Base-by-base conservation (phyloP, 2,329 filamentous ascomycete species). In the Alternaria consortialis region DNA sequence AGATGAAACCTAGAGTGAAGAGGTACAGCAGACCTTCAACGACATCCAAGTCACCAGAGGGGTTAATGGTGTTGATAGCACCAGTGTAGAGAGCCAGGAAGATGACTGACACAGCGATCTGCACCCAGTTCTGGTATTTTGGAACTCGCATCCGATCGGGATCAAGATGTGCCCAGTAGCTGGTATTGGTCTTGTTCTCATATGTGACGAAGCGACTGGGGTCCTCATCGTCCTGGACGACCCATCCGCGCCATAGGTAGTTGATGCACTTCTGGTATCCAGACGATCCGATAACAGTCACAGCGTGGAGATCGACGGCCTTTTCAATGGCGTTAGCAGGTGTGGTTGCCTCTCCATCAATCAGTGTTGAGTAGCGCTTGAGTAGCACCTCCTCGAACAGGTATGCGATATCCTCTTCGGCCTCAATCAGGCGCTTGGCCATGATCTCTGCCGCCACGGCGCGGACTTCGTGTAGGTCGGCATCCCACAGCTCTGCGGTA, bases 231-330 rank as follows among this genome's bases (percentile, higher is more conserved):
- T 97, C 93, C 77, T 99, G 95, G n/a, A 97, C 89, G 8, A 98
- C 84, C 95, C 95, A 99, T 23, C 95, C 95, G 63, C 89, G 88
- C 95, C 95, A 99, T 8, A 99, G 88, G 74, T 96, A 93, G 64
- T 86, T 88, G 72, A 98, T 93, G 75, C 94, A 98, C 81, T 96
- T 97, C 71, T 98, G 95, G 78, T 98, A 99, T 27, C 95, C 94
- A 0, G 92, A 93, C 0, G 91, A 94, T 2, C 93, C 93, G 64
- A 98, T 98, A 48, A 99, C 89, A 13, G 87, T 85, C 46, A 98
- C 84, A 1, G 94, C 93, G 76, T 99, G 95, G 27, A 98, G 81
- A 72, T 99, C 95, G 36, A 98, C 93, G 0, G 95, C 92, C 73
- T 93, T 92, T 79, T 99, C 95, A 60, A 99, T 89, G 23, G 92